phyloP scores from a whole-genome alignment of 2,329 filamentous ascomycete species.

The Xylariomycetidae sp. region DNA sequence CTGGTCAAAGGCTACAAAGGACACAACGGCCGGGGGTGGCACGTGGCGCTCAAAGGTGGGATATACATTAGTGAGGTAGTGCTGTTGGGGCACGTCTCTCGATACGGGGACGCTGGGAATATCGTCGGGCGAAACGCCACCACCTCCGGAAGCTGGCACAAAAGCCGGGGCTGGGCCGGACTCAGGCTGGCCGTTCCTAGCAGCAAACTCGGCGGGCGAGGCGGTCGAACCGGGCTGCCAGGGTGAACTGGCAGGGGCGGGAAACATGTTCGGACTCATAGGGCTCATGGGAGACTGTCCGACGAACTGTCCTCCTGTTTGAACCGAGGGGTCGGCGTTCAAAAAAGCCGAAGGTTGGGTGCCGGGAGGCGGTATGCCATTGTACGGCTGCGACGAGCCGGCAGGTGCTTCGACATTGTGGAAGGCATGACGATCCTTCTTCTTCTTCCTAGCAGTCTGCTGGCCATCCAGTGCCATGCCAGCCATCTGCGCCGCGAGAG shows the following conservation, averaged over 20 bases:
- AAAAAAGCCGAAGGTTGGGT: slow-evolving; percentile 52
- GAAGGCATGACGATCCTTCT: slow-evolving; percentile 92
- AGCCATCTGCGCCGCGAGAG: slow-evolving; percentile 68
- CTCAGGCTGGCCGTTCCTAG: slow-evolving; percentile 32
- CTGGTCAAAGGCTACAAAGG: slow-evolving; percentile 92
- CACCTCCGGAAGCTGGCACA: slow-evolving; percentile 58
- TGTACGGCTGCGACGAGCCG: slow-evolving; percentile 63
- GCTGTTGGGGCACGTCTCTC: slow-evolving; percentile 73
- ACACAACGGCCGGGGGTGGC: slow-evolving; percentile 79
- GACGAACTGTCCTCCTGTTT: slow-evolving; percentile 39
- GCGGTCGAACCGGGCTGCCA: slow-evolving; percentile 41
- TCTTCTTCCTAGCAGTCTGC: slow-evolving; percentile 61
- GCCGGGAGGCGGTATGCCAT: slow-evolving; percentile 56
- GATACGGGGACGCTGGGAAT: slow-evolving; percentile 86
- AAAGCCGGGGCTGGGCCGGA: slow-evolving; percentile 36
- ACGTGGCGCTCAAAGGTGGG: slow-evolving; percentile 93
- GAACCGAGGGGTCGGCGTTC: slow-evolving; percentile 45
- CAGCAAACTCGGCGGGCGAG: slow-evolving; percentile 40
- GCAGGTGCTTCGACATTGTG: slow-evolving; percentile 73
- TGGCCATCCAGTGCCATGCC: slow-evolving; percentile 61
- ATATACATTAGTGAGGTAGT: slow-evolving; percentile 83
- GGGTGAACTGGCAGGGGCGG: slow-evolving; percentile 47
- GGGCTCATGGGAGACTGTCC: slow-evolving; percentile 27
- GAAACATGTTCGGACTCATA: slow-evolving; percentile 52
- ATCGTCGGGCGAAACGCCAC: slow-evolving; percentile 81